Evolutionary conservation across 108 stramenopile genomes (phyloP).

Genomic region (Cyclostephanos tholiformis): DNA sequence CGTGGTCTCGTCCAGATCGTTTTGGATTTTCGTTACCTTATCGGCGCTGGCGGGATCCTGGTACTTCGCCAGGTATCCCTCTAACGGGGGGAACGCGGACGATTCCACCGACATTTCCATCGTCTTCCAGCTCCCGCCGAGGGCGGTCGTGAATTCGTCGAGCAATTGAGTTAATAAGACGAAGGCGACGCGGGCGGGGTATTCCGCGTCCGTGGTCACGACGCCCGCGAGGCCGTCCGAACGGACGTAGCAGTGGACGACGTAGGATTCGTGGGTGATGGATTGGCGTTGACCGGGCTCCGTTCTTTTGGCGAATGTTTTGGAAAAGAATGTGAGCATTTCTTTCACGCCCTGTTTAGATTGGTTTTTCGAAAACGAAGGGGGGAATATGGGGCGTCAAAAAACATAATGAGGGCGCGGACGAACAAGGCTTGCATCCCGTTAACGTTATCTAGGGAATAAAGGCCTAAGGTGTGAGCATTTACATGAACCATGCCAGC

Average conservation of each 20-base stretch:
- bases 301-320: conserved; percentile 96
- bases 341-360: conserved; percentile 86
- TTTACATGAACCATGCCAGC: no score
- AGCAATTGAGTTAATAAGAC: conserved; percentile 93
- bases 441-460: no score
- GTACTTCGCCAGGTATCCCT: conserved; percentile 86
- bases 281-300: conserved; percentile 98
- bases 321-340: conserved; percentile 97
- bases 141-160: conserved; percentile 85
- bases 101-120: conserved; percentile 63
- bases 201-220: conserved; percentile 95
- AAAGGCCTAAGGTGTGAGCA: no score
- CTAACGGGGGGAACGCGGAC: conserved; percentile 59
- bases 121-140: conserved; percentile 73
- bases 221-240: conserved; percentile 94
- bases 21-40: conserved; percentile 98
- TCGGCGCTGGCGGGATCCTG: conserved; percentile 95
- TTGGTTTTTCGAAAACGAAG: conserved; percentile 1
- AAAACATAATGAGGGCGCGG: no score
- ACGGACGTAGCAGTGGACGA: conserved; percentile 97
- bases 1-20: conserved; percentile 98
- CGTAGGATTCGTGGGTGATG: conserved; percentile 95
- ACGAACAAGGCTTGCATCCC: no score
- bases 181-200: conserved; percentile 98
- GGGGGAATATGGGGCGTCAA: background rate